A percentile compares a stretch with the other conserved stretches of the same genome.
phyloP scores from a whole-genome alignment of 768 basidiomycete genomes.

The Kwoniella botswanensis region DNA sequence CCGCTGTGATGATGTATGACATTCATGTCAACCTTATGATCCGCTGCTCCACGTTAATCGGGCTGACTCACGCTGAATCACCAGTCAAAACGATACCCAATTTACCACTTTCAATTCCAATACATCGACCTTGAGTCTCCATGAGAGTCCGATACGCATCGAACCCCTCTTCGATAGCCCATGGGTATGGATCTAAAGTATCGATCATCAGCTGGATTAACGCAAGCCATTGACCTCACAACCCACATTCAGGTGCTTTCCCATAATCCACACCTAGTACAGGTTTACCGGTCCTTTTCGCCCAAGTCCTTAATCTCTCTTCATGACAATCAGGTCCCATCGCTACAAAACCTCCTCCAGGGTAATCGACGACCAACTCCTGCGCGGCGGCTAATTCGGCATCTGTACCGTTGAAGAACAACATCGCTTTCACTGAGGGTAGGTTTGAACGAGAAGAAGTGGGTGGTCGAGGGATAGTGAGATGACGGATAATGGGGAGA shows the following conservation, averaged over 20 bases:
- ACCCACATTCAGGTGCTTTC: conserved; percentile 91
- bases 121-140: conserved; percentile 74
- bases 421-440: conserved; percentile 79
- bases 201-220: conserved; percentile 1
- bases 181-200: conserved; percentile 87
- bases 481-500: conserved; percentile 71
- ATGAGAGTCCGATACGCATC: conserved; percentile 83
- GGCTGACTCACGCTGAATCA: conserved; percentile 80
- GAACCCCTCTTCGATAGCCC: conserved; percentile 92
- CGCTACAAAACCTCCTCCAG: conserved; percentile 95
- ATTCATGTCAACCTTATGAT: neutral
- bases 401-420: conserved; percentile 79
- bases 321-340: conserved; percentile 97
- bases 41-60: neutral
- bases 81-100: conserved; percentile 81
- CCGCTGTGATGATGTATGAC: conserved; percentile 64
- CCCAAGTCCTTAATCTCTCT: conserved; percentile 87
- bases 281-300: conserved; percentile 74
- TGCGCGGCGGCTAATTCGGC: conserved; percentile 68
- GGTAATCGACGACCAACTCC: conserved; percentile 88
- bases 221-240: neutral
- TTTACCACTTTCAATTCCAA: conserved; percentile 86
- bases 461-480: conserved; percentile 80
- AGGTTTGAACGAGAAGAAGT: conserved; percentile 68
- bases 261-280: conserved; percentile 90